A percentile compares a stretch with the other conserved stretches of the same genome.
These are phyloP conservation scores for Diaporthe caulivora DNA, from an alignment of 2,329 filamentous ascomycete species.

Conservation along the genomic window DNA sequence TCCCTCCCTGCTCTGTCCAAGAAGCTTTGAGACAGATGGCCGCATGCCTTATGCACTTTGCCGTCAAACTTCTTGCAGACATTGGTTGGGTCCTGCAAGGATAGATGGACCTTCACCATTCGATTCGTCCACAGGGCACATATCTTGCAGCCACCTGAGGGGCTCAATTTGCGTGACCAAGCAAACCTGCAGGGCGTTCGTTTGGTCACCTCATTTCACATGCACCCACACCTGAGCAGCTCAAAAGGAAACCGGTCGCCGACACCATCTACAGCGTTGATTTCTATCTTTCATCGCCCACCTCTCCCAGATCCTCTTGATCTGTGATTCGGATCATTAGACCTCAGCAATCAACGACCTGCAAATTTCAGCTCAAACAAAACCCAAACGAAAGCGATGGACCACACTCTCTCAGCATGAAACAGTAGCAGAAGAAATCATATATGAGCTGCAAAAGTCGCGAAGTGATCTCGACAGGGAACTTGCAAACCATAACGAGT, in stretches of 20 bases:
- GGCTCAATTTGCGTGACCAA: neutral
- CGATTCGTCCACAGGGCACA: neutral
- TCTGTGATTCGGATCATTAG: neutral
- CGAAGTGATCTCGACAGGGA: neutral
- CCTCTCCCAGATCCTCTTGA: too few species aligned
- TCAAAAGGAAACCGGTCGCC: too few species aligned
- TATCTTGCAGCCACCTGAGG: neutral
- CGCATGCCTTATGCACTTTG: neutral
- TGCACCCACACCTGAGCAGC: neutral
- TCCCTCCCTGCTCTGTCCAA: too few species aligned
- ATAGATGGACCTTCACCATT: neutral
- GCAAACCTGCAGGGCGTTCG: neutral
- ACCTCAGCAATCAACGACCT: neutral
- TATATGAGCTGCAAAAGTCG: neutral
- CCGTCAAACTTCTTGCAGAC: neutral
- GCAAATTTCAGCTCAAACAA: neutral
- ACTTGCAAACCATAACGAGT: neutral
- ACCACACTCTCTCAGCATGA: neutral
- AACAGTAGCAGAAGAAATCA: neutral
- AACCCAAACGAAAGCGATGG: neutral
- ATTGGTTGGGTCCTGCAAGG: neutral
- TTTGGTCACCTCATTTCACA: neutral
- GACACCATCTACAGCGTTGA: neutral
- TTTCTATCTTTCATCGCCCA: neutral
- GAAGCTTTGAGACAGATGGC: neutral